Evolutionary conservation across 2,329 filamentous ascomycete species (phyloP), one percentile per base, ranked within the genome.

Genomic region (Pseudopyricularia cyperi): DNA sequence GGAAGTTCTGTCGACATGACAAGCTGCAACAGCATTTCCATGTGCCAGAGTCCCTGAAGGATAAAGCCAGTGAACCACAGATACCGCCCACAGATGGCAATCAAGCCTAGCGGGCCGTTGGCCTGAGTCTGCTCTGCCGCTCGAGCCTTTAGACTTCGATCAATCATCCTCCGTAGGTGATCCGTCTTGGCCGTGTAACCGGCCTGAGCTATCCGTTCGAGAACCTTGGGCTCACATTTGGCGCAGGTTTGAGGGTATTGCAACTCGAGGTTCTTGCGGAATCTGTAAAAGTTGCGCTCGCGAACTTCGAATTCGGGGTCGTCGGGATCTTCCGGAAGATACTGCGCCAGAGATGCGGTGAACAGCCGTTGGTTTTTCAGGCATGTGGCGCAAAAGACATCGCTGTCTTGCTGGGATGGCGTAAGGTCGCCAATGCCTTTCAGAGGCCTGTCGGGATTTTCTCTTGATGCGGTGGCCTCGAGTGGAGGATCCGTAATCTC

Each of bases 221-320:
- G 79, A 22, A 91, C 90, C 55, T 73, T 79, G 6, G 83, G 85
- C 56, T 87, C 85, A 66, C 93, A 98, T 46, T 80, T 73, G 56
- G 77, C 77, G 69, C 93, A 98, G 54, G 95, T 84, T 62, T 93
- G 89, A 0, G 93, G 93, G 62, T 96, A 97, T 49, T 85, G 79
- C 60, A 80, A 74, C 68, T 96, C 90, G 17, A 96, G 73, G 50
- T 82, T 75, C 55, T 73, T 75, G 55, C 83, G 82, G 64, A 86
- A 95, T 34, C 75, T 73, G 57, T 82, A 83, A 59, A 87, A 85
- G 48, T 77, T 76, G 52, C 74, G 75, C 64, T 89, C 84, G 56
- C 83, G 83, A 55, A 80, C 74, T 3, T 69, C 70, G 63, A 90
- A 89, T 51, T 85, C 75, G 0, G 86, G 82, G 57, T 91, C 79